Conservation (phyloP, 352 stramenopile genomes). For the Pythium plurisporium region DNA sequence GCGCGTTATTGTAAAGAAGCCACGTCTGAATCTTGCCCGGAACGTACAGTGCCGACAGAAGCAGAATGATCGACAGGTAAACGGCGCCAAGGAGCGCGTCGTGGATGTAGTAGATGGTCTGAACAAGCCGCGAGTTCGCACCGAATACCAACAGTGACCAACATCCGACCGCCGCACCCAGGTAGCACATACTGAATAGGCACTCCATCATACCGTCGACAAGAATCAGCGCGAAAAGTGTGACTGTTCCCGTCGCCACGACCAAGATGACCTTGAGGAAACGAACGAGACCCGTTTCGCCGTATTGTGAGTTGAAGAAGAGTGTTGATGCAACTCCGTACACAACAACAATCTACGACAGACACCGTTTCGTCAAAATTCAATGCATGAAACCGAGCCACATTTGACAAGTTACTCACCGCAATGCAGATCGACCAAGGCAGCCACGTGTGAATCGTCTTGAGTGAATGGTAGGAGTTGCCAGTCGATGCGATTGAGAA, state of each 20-base stretch:
- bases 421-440: conserved; percentile 28
- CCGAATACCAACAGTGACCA: conserved; percentile 71
- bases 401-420: not conserved
- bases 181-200: conserved; percentile 87
- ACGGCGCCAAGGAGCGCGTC: conserved; percentile 86
- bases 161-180: conserved; percentile 55
- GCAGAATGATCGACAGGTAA: conserved; percentile 86
- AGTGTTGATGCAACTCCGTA: conserved; percentile 27
- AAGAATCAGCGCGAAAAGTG: conserved; percentile 25
- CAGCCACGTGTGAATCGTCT: conserved; percentile 26
- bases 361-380: not conserved
- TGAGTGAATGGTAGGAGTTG: conserved; percentile 33
- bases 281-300: conserved; percentile 30
- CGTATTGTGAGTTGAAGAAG: conserved; percentile 33
- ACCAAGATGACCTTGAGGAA: conserved; percentile 48
- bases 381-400: not conserved
- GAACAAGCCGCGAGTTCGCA: conserved; percentile 71
- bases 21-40: conserved; percentile 89
- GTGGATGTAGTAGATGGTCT: conserved; percentile 87
- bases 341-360: conserved; percentile 7
- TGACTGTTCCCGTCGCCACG: conserved; percentile 26
- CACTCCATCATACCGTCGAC: conserved; percentile 79
- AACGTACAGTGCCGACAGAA: conserved; percentile 76
- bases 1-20: conserved; percentile 93
- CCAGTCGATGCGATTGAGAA: conserved; percentile 63